Evolutionary conservation across 2,329 filamentous ascomycete genomes (phyloP), one percentile per base, ranked within the genome.

Genomic region (Venturia carpophila): DNA sequence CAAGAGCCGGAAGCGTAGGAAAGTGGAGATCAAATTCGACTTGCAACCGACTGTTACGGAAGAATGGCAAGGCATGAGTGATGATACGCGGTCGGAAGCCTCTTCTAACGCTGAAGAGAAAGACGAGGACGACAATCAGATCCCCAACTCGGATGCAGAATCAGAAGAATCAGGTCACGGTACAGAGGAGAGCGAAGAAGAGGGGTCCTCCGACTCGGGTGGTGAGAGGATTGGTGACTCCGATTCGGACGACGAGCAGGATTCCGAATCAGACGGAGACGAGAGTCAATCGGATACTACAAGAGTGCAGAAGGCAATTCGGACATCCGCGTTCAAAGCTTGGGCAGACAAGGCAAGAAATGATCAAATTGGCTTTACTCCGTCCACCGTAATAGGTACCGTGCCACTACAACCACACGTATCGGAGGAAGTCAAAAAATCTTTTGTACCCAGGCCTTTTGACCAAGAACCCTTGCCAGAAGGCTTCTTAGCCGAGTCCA

Each of bases 321-420:
- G 79, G 27, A 76, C 81, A 52, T 88, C 85, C 1, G 91, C 91
- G 0, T 99, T 99, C 81, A 97, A 97, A 75, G 84, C 88, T 2
- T 99, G 94, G 94, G 94, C 94, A 24, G 86, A 87, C 39, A 86
- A 90, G 70, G 89, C 94, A 75, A 84, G 92, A 66, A 96, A 97
- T 71, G 84, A 93, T 70, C 88, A 90, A 5, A 79, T 95, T 41
- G 92, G 92, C 6, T 87, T 87, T 70, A 79, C 78, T 21, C 84
- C 84, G 15, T 80, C 79, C 11, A 74, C 70, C 52, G 72, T 70
- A 67, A 68, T 70, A 61, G 73, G 69, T 69, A 74, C 72, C 63
- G 72, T 74, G 41, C 70, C 74, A 19, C 73, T 71, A 17, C 76
- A 78, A 55, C 70, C 73, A 11, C 70, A 70, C 27, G 74, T 76